Evolutionary conservation across 2,329 filamentous ascomycete genomes (phyloP).

Genomic region (Aspergillus pseudoviridinutans): DNA sequence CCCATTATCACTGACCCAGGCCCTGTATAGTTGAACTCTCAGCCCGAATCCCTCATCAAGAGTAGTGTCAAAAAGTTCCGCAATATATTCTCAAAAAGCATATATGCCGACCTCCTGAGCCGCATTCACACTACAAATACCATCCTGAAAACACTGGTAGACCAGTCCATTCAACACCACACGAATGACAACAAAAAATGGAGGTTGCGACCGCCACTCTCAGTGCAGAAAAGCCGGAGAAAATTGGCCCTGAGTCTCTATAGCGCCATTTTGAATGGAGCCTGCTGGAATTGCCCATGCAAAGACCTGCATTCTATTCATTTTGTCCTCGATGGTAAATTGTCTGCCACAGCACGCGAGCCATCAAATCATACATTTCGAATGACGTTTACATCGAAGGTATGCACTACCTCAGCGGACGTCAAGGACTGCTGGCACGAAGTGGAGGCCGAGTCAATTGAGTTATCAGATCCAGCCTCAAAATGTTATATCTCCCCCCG

Average conservation of each 20-base stretch:
- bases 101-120: constrained; percentile 13
- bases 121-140: constrained; percentile 10
- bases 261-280: background rate
- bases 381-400: background rate
- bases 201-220: background rate
- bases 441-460: background rate
- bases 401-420: too few relatives aligned
- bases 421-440: background rate
- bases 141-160: constrained; percentile 10
- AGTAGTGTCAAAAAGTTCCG: constrained; percentile 5
- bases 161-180: constrained; percentile 5
- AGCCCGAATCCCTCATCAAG: background rate
- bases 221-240: background rate
- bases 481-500: too few relatives aligned
- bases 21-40: background rate
- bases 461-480: background rate
- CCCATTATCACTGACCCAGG: too few relatives aligned
- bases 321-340: background rate
- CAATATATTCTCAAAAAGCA: constrained; percentile 9
- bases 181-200: background rate
- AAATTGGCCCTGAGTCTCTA: constrained; percentile 3
- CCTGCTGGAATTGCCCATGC: constrained; percentile 8
- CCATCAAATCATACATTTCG: background rate
- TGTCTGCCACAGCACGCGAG: too few relatives aligned
- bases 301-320: background rate